Evolutionary conservation across 148 eudicot genomes (phyloP), one percentile per base, ranked within the genome.

Genomic region (Nyssa sinensis): DNA sequence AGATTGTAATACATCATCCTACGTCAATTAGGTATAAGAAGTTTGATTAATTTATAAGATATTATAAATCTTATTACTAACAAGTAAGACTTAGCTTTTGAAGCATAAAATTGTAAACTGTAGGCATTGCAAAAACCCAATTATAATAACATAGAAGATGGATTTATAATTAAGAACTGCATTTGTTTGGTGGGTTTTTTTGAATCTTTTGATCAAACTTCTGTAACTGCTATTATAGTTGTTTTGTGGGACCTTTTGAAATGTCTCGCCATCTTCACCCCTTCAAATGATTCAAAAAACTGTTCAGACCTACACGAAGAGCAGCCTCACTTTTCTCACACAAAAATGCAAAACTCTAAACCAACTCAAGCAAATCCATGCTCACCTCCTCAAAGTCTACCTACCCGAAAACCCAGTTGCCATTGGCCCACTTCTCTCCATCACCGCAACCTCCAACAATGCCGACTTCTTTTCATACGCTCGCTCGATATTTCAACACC

Each of bases 301-400:
- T 61, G 66, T 80, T 80, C 31, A 39, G 23, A 62, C 66, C 65
- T 17, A 27, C 3, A 34, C 44, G 8, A 66, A 67, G 19, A 19
- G 25, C 30, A 49, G 44, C 47, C 61, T 70, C 19, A 65, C 63
- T 47, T n/a, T 29, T 66, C 74, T 74, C 16, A 21, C 49, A 3
- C 55, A 76, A 41, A 64, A 64, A 37, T 77, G 78, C 62, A 69
- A 33, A 69, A 74, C 82, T 74, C 63, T 82, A 33, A 75, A 66
- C 33, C 84, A 81, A n/a, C 74, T 81, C 79, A 81, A 84, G 70
- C 82, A 81, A 78, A 8, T 84, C 64, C 80, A 80, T 37, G 84
- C 81, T 66, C 67, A 68, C 34, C 49, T 84, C 61, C 71, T 84
- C 71, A 84, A 71, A 64, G 30, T 63, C 59, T 71, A 44, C 34